phyloP scores from a whole-genome alignment of 202 grass and related monocot genomes.

The Setaria viridis region DNA sequence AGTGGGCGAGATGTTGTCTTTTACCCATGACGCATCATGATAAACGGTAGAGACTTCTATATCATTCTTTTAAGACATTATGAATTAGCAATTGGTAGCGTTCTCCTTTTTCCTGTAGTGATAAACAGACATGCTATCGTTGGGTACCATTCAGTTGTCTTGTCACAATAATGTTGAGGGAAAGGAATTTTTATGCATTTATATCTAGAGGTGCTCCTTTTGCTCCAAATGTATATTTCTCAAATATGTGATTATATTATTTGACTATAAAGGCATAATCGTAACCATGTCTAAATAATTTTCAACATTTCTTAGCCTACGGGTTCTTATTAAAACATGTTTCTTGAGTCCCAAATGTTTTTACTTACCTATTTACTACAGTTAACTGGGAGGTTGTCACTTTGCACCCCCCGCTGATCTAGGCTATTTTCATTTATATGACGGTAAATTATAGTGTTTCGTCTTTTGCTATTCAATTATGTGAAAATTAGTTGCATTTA shows the following conservation, averaged over 20 bases:
- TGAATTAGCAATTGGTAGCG: background rate
- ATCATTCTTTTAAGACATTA: background rate
- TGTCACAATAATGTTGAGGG: background rate
- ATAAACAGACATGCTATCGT: background rate
- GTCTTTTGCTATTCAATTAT: too few species aligned
- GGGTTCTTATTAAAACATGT: too few species aligned
- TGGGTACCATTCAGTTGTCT: background rate
- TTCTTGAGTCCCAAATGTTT: too few species aligned
- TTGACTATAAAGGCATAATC: too few species aligned
- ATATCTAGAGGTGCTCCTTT: too few species aligned
- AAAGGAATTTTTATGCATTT: background rate
- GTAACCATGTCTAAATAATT: too few species aligned
- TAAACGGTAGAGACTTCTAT: background rate
- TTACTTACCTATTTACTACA: too few species aligned
- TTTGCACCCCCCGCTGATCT: too few species aligned
- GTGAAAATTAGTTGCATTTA: background rate
- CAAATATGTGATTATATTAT: too few species aligned
- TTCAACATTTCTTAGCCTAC: too few species aligned
- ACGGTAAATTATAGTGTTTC: background rate
- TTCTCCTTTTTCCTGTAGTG: background rate
- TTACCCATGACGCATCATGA: background rate
- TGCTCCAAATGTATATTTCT: too few species aligned
- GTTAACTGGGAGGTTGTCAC: too few species aligned
- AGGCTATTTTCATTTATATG: background rate
- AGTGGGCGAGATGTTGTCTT: slow-evolving; percentile 14